Evolutionary conservation across 768 basidiomycete genomes (phyloP).

Genomic region (Leccinum incarnatum): DNA sequence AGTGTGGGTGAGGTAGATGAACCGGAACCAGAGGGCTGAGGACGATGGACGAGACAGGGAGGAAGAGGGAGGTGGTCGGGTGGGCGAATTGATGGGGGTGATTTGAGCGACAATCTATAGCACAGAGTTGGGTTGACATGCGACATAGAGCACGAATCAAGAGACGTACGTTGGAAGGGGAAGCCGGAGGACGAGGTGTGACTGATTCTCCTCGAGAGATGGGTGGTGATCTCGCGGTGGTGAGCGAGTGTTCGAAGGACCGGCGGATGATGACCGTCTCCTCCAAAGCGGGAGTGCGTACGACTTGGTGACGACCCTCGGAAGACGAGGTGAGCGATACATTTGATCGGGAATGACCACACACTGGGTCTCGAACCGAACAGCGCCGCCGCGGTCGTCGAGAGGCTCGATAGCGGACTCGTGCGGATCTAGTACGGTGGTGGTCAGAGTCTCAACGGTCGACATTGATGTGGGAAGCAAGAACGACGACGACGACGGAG

Average conservation of each 20-base stretch:
- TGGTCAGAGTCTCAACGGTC: neutral
- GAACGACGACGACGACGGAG: neutral
- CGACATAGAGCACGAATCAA: neutral
- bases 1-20: neutral
- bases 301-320: conserved; percentile 58
- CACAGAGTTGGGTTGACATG: neutral
- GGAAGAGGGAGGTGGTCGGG: conserved; percentile 38
- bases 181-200: conserved; percentile 52
- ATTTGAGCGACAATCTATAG: conserved; percentile 42
- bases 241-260: conserved; percentile 17
- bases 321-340: conserved; percentile 38
- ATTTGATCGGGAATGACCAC: conserved; percentile 65
- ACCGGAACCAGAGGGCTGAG: conserved; percentile 21
- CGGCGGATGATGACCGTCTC: conserved; percentile 25
- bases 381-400: conserved; percentile 33
- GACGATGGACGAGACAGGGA: conserved; percentile 55
- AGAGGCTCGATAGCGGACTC: conserved; percentile 5
- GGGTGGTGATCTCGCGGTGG: conserved; percentile 17
- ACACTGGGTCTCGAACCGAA: conserved; percentile 73
- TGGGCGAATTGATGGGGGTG: conserved; percentile 41
- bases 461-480: conserved; percentile 12
- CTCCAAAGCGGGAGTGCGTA: conserved; percentile 72
- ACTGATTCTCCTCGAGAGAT: conserved; percentile 37
- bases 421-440: neutral
- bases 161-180: conserved; percentile 57